phyloP scores from a whole-genome alignment of 164 flowering plant genomes.

The Aristolochia contorta region DNA sequence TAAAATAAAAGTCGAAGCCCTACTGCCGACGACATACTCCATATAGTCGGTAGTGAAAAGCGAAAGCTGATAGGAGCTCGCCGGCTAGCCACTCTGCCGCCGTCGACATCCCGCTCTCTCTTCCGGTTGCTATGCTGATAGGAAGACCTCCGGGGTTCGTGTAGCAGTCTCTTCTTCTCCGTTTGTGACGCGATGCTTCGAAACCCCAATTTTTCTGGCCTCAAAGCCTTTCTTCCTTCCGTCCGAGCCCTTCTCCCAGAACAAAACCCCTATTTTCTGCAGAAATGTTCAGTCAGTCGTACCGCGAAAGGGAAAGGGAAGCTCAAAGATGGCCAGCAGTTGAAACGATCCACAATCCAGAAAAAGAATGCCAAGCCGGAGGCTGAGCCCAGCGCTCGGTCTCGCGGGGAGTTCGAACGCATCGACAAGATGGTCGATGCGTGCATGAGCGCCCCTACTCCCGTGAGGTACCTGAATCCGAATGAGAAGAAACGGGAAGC shows the following conservation, averaged over 20 bases:
- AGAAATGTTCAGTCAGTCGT: conserved; percentile 62
- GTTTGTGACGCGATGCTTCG: neutral
- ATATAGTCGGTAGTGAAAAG: no score
- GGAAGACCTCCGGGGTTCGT: no score
- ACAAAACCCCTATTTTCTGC: conserved; percentile 20
- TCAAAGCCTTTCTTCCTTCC: neutral
- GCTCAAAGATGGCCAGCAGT: conserved; percentile 33
- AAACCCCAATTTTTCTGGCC: neutral
- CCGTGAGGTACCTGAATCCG: conserved; percentile 43
- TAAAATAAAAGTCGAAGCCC: no score
- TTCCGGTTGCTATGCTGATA: no score
- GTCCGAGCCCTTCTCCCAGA: neutral
- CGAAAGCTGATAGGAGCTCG: no score
- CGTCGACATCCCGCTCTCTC: no score
- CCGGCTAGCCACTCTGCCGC: no score
- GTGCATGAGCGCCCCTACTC: conserved; percentile 60
- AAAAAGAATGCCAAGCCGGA: conserved; percentile 25
- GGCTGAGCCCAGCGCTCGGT: conserved; percentile 14
- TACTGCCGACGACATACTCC: no score
- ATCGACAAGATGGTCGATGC: conserved; percentile 35
- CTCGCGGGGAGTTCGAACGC: conserved; percentile 11
- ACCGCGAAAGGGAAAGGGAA: conserved; percentile 80
- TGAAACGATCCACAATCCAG: conserved; percentile 46
- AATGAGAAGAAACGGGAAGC: conserved; percentile 53
- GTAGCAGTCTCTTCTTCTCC: no score